phyloP scores from a whole-genome alignment of 805 yeast species.

The Lipomyces oligophaga region DNA sequence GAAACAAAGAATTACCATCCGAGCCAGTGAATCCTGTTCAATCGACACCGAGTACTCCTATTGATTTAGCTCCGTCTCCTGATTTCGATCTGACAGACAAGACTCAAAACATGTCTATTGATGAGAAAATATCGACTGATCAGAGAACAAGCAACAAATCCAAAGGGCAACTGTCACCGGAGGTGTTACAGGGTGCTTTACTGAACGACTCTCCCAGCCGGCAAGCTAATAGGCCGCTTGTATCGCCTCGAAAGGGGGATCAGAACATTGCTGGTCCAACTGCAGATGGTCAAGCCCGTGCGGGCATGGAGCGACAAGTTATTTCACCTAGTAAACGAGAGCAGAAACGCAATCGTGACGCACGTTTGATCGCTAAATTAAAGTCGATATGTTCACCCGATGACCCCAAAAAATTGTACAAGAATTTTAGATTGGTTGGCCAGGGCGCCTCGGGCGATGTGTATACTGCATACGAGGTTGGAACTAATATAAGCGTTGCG shows the following conservation, averaged over 20 bases:
- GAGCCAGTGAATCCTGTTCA: conserved; percentile 20
- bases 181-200: conserved; percentile 2
- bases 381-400: conserved; percentile 74
- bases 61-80: conserved; percentile 6
- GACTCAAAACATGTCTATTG: not conserved
- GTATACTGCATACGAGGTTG: conserved; percentile 71
- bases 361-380: conserved; percentile 77
- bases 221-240: not conserved
- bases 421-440: conserved; percentile 71
- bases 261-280: conserved; percentile 2
- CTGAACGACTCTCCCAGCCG: conserved; percentile 20
- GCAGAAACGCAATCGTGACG: conserved; percentile 65
- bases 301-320: conserved; percentile 13
- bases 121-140: conserved; percentile 1
- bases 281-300: not conserved
- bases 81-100: conserved; percentile 1
- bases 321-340: conserved; percentile 59
- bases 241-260: conserved; percentile 17
- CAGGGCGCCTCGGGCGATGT: conserved; percentile 99
- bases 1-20: conserved; percentile 25
- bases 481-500: conserved; percentile 58
- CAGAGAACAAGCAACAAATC: not conserved
- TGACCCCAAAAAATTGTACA: conserved; percentile 71
- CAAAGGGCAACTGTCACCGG: conserved; percentile 4
- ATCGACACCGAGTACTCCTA: conserved; percentile 5